These are phyloP conservation scores for Anthostomella pinea DNA, from an alignment of 2,329 filamentous ascomycete species.

Conservation along the genomic window DNA sequence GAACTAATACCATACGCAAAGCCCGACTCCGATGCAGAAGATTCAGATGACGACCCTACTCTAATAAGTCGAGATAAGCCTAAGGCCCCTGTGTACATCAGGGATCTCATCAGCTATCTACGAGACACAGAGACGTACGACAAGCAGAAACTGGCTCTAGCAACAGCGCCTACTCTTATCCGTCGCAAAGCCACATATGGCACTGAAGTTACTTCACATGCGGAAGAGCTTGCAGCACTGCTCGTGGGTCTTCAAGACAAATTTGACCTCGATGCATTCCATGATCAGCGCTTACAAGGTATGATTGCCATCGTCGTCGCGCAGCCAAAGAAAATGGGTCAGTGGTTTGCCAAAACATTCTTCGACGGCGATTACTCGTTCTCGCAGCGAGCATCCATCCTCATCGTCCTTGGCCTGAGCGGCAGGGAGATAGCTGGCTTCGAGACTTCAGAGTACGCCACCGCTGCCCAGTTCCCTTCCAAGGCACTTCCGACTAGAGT, in stretches of 20 bases:
- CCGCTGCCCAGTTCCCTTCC: conserved; percentile 66
- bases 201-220: conserved; percentile 80
- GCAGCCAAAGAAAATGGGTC: conserved; percentile 73
- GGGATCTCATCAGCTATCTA: conserved; percentile 76
- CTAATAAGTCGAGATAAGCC: conserved; percentile 80
- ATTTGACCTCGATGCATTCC: conserved; percentile 76
- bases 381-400: conserved; percentile 75
- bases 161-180: conserved; percentile 75
- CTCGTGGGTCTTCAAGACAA: conserved; percentile 82
- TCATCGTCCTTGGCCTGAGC: conserved; percentile 77
- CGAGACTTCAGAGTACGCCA: conserved; percentile 53
- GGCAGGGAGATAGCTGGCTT: conserved; percentile 83
- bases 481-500: conserved; percentile 73
- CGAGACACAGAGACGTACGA: conserved; percentile 82
- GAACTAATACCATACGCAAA: conserved; percentile 78
- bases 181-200: conserved; percentile 86
- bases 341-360: conserved; percentile 79
- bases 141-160: conserved; percentile 74
- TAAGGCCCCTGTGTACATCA: conserved; percentile 83
- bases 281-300: conserved; percentile 70
- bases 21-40: conserved; percentile 82
- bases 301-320: conserved; percentile 80
- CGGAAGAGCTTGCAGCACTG: conserved; percentile 73
- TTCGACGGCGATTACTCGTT: conserved; percentile 92
- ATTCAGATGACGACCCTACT: conserved; percentile 91